Evolutionary conservation across 2,329 filamentous ascomycete genomes (phyloP).

Genomic region (Didymella arachidicola): DNA sequence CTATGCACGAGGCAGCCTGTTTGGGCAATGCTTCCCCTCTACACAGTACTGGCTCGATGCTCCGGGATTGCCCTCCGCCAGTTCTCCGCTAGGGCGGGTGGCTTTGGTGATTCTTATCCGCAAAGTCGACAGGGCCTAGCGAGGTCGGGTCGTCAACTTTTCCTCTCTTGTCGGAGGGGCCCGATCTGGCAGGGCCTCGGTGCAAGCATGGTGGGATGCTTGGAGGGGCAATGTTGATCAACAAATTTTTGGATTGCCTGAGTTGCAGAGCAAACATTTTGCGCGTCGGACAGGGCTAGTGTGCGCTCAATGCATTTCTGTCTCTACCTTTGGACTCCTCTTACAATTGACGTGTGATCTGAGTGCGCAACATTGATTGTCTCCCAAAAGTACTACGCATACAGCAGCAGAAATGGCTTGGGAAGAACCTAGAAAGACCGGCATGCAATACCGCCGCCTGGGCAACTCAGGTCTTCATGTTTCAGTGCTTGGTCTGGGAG

Average conservation of each 20-base stretch:
- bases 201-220: neutral
- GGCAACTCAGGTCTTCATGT: conserved; percentile 77
- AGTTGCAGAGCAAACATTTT: too few relatives aligned
- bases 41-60: too few relatives aligned
- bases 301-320: too few relatives aligned
- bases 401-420: conserved; percentile 30
- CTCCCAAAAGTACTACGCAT: too few relatives aligned
- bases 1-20: too few relatives aligned
- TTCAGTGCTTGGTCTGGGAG: conserved; percentile 72
- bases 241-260: neutral
- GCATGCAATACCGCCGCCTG: conserved; percentile 70
- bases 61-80: neutral
- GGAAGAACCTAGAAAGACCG: conserved; percentile 44
- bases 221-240: conserved; percentile 1
- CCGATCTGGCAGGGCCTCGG: neutral
- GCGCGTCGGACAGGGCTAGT: too few relatives aligned
- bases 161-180: neutral
- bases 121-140: neutral
- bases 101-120: neutral
- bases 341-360: too few relatives aligned
- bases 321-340: too few relatives aligned
- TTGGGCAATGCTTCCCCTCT: neutral
- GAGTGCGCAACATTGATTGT: too few relatives aligned
- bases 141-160: too few relatives aligned
- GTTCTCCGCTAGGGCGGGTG: neutral